Evolutionary conservation across 768 basidiomycete species (phyloP).

Genomic region (Obba rivulosa): DNA sequence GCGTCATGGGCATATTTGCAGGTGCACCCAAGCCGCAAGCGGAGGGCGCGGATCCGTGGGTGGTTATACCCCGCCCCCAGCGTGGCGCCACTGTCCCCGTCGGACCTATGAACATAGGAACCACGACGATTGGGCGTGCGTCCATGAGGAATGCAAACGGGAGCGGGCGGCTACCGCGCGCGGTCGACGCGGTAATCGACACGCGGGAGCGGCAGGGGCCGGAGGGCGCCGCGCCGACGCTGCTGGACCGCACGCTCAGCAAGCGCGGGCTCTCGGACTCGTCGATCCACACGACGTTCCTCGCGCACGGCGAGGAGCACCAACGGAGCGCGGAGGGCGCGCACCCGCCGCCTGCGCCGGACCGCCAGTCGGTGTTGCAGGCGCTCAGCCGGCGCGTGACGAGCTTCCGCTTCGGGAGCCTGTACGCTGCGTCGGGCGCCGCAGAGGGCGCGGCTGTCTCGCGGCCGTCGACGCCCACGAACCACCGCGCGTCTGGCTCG

Average conservation of each 20-base stretch:
- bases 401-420: conserved; percentile 22
- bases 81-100: conserved; percentile 5
- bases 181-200: conserved; percentile 78
- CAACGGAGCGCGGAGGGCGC: neutral
- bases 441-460: neutral
- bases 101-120: neutral
- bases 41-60: conserved; percentile 60
- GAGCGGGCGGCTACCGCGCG: conserved; percentile 45
- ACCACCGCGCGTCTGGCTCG: neutral
- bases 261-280: conserved; percentile 87
- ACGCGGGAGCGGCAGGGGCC: conserved; percentile 36
- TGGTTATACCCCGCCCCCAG: conserved; percentile 46
- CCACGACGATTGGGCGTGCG: conserved; percentile 19
- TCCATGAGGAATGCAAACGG: conserved; percentile 17
- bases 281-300: conserved; percentile 84
- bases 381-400: conserved; percentile 27
- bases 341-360: conserved; percentile 1
- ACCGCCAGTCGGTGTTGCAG: conserved; percentile 26
- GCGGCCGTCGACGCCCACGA: conserved; percentile 2
- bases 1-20: conserved; percentile 86
- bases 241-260: conserved; percentile 62
- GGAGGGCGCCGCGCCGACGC: conserved; percentile 30
- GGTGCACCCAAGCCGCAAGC: conserved; percentile 59
- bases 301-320: conserved; percentile 42
- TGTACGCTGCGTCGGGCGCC: conserved; percentile 4